phyloP scores from a whole-genome alignment of 306 rosid species.

The Vicia sativa region DNA sequence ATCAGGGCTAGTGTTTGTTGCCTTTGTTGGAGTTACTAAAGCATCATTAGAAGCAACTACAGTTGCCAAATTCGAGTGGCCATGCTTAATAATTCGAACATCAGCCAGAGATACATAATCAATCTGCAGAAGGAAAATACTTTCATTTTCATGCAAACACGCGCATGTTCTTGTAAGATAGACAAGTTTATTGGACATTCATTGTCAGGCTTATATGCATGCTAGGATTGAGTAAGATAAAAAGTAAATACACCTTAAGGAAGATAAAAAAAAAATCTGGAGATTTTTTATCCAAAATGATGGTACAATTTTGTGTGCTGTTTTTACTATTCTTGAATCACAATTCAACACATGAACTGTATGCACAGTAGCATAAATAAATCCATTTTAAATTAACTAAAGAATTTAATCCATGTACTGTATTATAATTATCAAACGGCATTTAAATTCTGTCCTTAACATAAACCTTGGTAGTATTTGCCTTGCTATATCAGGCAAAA shows the following conservation, averaged over 20 bases:
- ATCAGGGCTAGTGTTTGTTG: slow-evolving; percentile 31
- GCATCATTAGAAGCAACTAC: slow-evolving; percentile 25
- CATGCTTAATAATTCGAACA: slow-evolving; percentile 44
- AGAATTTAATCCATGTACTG: not conserved
- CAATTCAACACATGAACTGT: not conserved
- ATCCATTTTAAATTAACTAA: not conserved
- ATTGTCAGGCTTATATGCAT: slow-evolving; percentile 16
- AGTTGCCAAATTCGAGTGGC: slow-evolving; percentile 30
- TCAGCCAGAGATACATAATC: slow-evolving; percentile 44
- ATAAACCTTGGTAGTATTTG: not conserved
- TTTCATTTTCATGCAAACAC: slow-evolving; percentile 34
- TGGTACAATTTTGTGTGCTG: not conserved
- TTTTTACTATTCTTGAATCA: slow-evolving; percentile 5
- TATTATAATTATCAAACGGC: not conserved
- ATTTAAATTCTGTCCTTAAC: not conserved
- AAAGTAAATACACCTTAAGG: slow-evolving; percentile 1
- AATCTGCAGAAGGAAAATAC: slow-evolving; percentile 40
- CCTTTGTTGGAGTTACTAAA: slow-evolving; percentile 34
- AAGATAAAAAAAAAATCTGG: not conserved
- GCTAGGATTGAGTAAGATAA: slow-evolving; percentile 17
- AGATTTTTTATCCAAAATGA: not conserved
- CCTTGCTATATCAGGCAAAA: slow-evolving; percentile 11
- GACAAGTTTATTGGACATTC: slow-evolving; percentile 2
- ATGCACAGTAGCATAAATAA: not conserved
- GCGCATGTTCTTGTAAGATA: slow-evolving; percentile 16